Base-by-base conservation (phyloP, 176 grass and related monocot species). In the Hordeum vulgare region DNA sequence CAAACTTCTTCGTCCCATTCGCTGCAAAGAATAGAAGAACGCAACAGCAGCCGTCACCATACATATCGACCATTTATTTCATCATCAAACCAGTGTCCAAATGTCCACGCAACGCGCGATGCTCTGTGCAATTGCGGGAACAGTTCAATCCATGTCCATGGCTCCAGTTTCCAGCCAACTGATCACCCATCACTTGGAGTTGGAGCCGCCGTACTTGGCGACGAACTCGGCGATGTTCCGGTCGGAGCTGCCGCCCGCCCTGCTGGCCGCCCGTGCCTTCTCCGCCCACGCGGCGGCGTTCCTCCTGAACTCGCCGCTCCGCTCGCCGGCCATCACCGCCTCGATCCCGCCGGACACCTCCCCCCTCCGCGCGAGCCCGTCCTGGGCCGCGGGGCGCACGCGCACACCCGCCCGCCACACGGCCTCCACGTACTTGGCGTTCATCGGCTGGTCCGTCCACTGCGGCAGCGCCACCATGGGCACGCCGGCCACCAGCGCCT, bases 361-460 rank as follows among this genome's bases (percentile, higher is more conserved):
- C 8, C 23, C 78, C 61, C 83, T 77, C 77, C 76, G 75, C 28
- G 81, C 66, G 29, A 88, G 57, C 9, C 89, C 82, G 9, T 71
- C 88, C 7, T 10, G 36, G 1, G 79, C 69, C 0, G 81, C 77
- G 0, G 68, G 77, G 3, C 81, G 85, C 23, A 69, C 93, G 13
- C 93, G 79, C 53, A 90, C 81, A 5, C 96, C 93, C 0, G 74
- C 85, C 4, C 64, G 49, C 96, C 96, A 95, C 80, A 90, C 80
- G 18, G 69, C 85, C 88, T 95, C 90, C 39, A 93, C 85, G 80
- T 95, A 98, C 81, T 83, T n/a, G 26, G 96, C 96, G 81, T 95
- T 93, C 89, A 82, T 93, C 9, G 92, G 76, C 84, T 98, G 92
- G 75, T 98, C 92, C 20, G 96, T 89, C 90, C 88, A 94, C 64